Evolutionary conservation across 768 basidiomycete genomes (phyloP), one percentile per base, ranked within the genome.

Genomic region (Boletus sensibilis): DNA sequence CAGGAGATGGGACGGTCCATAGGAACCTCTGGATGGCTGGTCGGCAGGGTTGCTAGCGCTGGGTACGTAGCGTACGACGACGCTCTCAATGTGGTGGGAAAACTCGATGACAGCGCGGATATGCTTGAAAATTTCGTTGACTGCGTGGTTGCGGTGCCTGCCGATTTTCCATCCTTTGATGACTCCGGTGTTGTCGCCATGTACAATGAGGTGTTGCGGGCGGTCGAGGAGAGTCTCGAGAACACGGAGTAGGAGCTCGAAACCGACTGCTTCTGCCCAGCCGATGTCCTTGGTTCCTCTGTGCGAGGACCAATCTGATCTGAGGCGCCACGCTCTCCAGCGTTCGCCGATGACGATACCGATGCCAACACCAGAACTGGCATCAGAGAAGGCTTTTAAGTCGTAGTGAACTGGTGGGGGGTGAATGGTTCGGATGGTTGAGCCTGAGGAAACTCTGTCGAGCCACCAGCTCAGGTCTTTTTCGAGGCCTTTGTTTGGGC

Each of bases 241-340:
- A 20, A 20, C 2, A 1, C 1, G 0, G 39, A 53, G 21, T 4
- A 46, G 43, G 20, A 37, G 14, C 10, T 48, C 16, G 5, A 48
- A 35, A 2, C 20, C 8, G 5, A 48, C 9, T 0, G 34, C 34
- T 11, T 48, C 33, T 1, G 47, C 47, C 47, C 47, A 48, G 3
- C 21, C 1, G 5, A 48, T 48, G 23, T 48, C 47, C 2, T 14
- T 43, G 5, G 25, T 1, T 4, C 23, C 16, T 27, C 27, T 27
- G 4, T 25, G 23, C 0, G 8, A 11, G 14, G 5, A 4, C 42
- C 25, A 43, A 0, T 8, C 14, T 8, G 14, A 1, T 0, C 3
- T 1, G 8, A 43, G 25, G 11, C 8, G 3, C 42, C 42, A 43
- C 3, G 42, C 23, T 2, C 4, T 8, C 42, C 42, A 43, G 0